Base-by-base conservation (phyloP, 768 basidiomycete species). In the Rhodotorula diobovata region DNA sequence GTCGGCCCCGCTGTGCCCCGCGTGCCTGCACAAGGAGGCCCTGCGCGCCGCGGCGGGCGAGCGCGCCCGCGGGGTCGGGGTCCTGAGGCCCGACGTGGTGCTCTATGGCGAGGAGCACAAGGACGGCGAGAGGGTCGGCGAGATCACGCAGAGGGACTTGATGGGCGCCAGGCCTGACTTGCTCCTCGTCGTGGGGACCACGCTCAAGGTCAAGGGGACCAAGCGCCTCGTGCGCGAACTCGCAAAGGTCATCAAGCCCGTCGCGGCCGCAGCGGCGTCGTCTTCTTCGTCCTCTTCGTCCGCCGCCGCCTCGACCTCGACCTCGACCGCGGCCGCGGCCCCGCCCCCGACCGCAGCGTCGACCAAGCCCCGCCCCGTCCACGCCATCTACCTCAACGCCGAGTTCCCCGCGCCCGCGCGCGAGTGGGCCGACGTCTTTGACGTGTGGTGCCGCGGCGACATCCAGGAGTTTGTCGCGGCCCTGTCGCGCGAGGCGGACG, bases 341-440 rank as follows among this genome's bases (percentile, higher is more conserved):
- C 30, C 51, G 32, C 3, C 16, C 23, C 23, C 57, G 57, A 18
- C 37, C 3, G 2, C 56, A 21, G 25, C 53, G 46, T 32, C 30
- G 35, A 15, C 48, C 41, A 30, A 23, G 25, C 61, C 54, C 4
- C 45, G 45, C 1, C 83, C 85, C 9, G 81, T 89, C 59, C 87
- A 85, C 78, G 85, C 89, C 9, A 83, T 94, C 28, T 93, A 90
- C 80, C 83, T 95, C 67, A 95, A 95, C 80, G 81, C 90, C 50
- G 91, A 94, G 71, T 91, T 91, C 79, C 91, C 91, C 2, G 86
- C 88, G 16, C 91, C 91, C 8, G 87, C 87, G 15, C 84, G 89
- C 64, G 91, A 93, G 72, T 94, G 91, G 91, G 89, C 90, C 71
- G 89, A 87, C 15, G 88, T 94, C 7, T 94, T 96, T 75, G 93